Conservation (phyloP, 2,329 filamentous ascomycete genomes). For the Phialophora macrospora region DNA sequence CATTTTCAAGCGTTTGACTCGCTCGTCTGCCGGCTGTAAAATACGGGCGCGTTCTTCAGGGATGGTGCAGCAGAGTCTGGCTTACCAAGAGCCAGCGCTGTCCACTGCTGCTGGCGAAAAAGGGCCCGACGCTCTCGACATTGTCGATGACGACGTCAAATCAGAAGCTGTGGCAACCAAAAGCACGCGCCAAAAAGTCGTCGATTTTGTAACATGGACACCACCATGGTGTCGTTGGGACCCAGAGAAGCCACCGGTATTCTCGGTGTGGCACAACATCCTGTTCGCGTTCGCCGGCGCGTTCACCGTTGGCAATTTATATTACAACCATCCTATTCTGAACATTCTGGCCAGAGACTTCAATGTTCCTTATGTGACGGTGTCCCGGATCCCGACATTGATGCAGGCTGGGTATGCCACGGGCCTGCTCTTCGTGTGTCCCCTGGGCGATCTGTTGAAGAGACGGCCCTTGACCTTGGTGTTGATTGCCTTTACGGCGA, state of each 20-base stretch:
- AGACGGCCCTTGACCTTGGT: constrained; percentile 69
- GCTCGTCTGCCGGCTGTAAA: constrained; percentile 1
- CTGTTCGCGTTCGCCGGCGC: constrained; percentile 50
- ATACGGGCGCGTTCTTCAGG: constrained; percentile 9
- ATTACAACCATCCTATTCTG: constrained; percentile 70
- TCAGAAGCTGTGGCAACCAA: not conserved
- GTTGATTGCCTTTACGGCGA: constrained; percentile 70
- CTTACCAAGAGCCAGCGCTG: constrained; percentile 16
- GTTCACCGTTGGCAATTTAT: constrained; percentile 78
- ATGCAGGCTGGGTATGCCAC: constrained; percentile 79
- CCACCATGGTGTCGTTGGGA: constrained; percentile 72
- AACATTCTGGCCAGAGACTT: constrained; percentile 76
- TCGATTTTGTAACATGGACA: constrained; percentile 53
- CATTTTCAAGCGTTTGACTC: not conserved
- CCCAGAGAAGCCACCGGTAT: constrained; percentile 66
- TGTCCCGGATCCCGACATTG: constrained; percentile 71
- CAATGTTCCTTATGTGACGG: constrained; percentile 69
- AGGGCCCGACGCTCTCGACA: constrained; percentile 15
- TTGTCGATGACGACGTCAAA: constrained; percentile 20
- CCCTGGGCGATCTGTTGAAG: constrained; percentile 71
- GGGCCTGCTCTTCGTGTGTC: constrained; percentile 75
- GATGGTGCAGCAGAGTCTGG: constrained; percentile 27
- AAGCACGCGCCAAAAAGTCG: constrained; percentile 14
- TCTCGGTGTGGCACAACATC: constrained; percentile 71
- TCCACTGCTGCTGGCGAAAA: constrained; percentile 9